Evolutionary conservation across 2,329 filamentous ascomycete genomes (phyloP), one percentile per base, ranked within the genome.

Genomic region (Sclerotinia trifoliorum): DNA sequence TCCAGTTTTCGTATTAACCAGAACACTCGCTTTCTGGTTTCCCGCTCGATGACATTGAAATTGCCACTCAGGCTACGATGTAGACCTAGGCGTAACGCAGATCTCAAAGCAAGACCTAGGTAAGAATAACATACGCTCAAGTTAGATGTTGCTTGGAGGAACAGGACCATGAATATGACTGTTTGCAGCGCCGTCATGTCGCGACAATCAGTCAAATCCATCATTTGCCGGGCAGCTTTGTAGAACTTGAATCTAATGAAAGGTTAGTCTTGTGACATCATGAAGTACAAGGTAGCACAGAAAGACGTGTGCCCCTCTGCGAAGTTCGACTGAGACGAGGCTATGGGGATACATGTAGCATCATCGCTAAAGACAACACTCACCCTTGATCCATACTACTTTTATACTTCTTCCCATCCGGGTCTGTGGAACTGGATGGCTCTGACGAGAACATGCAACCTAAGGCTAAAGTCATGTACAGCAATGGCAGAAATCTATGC

Each of bases 111-210:
- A 73, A 94, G 90, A 8, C 91, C 91, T 60, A 94, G 85, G 73
- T 92, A 93, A 0, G 90, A 87, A 78, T 94, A 94, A 76, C 91
- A 94, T 13, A 88, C 90, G 75, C 88, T 91, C 42, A 94, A 80
- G 75, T 92, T 92, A 13, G 91, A 90, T 2, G 92, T 91, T 2
- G 90, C 88, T 75, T 95, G 92, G 1, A 94, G 83, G 75, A 94
- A 95, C 3, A 94, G 81, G 61, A 93, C 90, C 84, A 93, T 91
- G 77, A 92, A 93, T 26, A 93, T 80, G 8, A 95, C 83, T 2
- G 90, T 87, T 77, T 95, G 91, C 11, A 94, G 80, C 1, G 91
- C 91, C 26, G 83, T 85, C 55, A 94, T 81, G 75, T 94, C 91
- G 58, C 91, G 87, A 73, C 90, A 93, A 69, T 89, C 87, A 1